Evolutionary conservation across 2,329 filamentous ascomycete genomes (phyloP), one percentile per base, ranked within the genome.

Genomic region (Phialophora tarda): DNA sequence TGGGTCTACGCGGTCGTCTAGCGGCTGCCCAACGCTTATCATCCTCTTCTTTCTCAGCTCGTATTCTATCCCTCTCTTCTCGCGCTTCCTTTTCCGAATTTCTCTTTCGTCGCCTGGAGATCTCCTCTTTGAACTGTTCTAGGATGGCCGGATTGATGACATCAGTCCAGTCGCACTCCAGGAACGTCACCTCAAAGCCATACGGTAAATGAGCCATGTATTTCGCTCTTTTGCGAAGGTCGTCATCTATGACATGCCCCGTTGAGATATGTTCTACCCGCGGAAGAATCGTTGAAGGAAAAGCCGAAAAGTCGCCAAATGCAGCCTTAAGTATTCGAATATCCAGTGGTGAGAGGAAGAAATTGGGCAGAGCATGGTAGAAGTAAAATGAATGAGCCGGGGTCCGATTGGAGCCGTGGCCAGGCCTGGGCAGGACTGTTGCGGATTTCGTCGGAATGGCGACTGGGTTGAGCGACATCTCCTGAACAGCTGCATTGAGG

Each of bases 81-180:
- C 91, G 89, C 0, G 85, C 86, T 66, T 92, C 91, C 77, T 97
- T 97, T 71, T 97, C 93, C 5, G 84, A 83, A 73, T 96, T 93
- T 62, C 86, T 85, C 77, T 90, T 92, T 63, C 92, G 84, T 61
- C 93, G 85, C 64, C 86, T 85, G 70, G 91, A 90, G 61, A 95
- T 90, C 66, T 97, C 92, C 0, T 83, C 79, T n/a, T 84, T 82
- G 78, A 97, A 97, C 1, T 85, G 84, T 47, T 88, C 88, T n/a
- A 97, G 82, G 3, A 91, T 85, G 59, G 91, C 89, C 0, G 88
- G 83, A 2, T 88, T 85, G 4, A 97, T 91, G 44, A 95, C 91
- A 71, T 96, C 93, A 2, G 91, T 93, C 93, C 93, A 97, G 77
- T 97, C 93, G 75, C 93, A 97, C 78, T 97, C 93, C 0, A 97